These are phyloP conservation scores for Aquilaria malaccensis DNA, from an alignment of 345 rosid genomes.

Conservation along the genomic window DNA sequence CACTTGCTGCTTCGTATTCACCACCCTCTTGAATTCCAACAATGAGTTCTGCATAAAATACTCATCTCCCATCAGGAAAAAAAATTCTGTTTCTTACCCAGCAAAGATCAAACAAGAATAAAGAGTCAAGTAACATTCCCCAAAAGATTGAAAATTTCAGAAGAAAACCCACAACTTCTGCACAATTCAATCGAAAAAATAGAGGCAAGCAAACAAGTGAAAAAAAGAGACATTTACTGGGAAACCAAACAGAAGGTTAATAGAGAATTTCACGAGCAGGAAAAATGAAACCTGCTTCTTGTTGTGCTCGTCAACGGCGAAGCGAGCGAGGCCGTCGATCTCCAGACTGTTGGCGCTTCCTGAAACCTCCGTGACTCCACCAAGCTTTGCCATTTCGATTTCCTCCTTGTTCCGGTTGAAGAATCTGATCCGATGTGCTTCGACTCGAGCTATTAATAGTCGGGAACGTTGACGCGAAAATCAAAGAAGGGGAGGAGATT, in stretches of 20 bases:
- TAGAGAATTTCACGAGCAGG: background rate
- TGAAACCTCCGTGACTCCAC: conserved; percentile 44
- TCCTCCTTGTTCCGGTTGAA: conserved; percentile 11
- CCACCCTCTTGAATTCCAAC: conserved; percentile 51
- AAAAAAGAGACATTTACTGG: background rate
- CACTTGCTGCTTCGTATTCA: conserved; percentile 65
- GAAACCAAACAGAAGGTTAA: background rate
- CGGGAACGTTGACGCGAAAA: no score
- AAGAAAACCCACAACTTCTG: background rate
- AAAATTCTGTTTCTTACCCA: background rate
- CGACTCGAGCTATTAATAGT: no score
- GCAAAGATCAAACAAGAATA: background rate
- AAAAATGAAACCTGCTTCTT: conserved; percentile 48
- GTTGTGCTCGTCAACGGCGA: conserved; percentile 85
- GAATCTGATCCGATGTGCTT: no score
- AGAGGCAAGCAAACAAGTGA: background rate
- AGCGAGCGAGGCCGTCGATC: conserved; percentile 67
- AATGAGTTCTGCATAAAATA: conserved; percentile 36
- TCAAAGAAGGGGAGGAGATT: no score
- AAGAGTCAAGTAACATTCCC: background rate
- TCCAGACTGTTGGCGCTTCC: conserved; percentile 53
- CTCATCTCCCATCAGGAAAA: background rate
- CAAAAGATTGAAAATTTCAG: no score
- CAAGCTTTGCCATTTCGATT: conserved; percentile 35
- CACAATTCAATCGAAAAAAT: conserved; percentile 3